Base-by-base conservation (phyloP, 495 filamentous ascomycete genomes). In the Hyaloscypha hepaticicola region DNA sequence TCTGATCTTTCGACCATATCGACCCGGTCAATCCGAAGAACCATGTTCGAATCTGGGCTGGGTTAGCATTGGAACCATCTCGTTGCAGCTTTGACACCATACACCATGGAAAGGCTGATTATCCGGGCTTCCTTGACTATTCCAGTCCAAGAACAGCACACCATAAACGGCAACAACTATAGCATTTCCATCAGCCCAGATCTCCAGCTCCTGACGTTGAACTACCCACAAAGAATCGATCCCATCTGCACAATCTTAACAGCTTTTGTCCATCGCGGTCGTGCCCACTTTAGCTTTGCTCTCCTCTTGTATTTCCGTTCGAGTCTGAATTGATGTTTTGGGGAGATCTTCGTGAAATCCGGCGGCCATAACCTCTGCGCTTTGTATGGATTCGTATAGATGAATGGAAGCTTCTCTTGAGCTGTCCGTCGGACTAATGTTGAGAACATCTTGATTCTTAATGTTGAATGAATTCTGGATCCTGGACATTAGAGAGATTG, bases 351-450 rank as follows among this genome's bases (percentile, higher is more conserved):
- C 56, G 78, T 77, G 80, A 98, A 92, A 75, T 97, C 92, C 2
- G 95, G 95, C 24, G 95, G 95, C 96, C 96, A 99, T 74, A 85
- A 76, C 64, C 88, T 89, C 74, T 93, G 91, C n/a, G 91, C 88
- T 73, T 85, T 87, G 82, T 89, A 93, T 1, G 78, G 84, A 67
- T 83, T 87, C 16, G 55, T 66, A 28, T 67, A 71, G 16, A 66
- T 64, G 61, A 48, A 60, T 38, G 55, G 45, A 8, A 64, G 55
- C 63, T 50, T 38, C 60, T 61, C 49, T 70, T 76, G 50, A 68
- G 73, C 60, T 74, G 71, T 33, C 24, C 80, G 73, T 53, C 78
- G 76, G 55, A 75, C 48, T 9, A 80, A 57, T 6, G 79, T 80
- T 3, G 79, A 67, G 55, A 83, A 73, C 83, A 85, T 80, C 7